These are phyloP conservation scores for Kodamaea fungicola DNA, from an alignment of 1,139 yeast species.

Conservation along the genomic window DNA sequence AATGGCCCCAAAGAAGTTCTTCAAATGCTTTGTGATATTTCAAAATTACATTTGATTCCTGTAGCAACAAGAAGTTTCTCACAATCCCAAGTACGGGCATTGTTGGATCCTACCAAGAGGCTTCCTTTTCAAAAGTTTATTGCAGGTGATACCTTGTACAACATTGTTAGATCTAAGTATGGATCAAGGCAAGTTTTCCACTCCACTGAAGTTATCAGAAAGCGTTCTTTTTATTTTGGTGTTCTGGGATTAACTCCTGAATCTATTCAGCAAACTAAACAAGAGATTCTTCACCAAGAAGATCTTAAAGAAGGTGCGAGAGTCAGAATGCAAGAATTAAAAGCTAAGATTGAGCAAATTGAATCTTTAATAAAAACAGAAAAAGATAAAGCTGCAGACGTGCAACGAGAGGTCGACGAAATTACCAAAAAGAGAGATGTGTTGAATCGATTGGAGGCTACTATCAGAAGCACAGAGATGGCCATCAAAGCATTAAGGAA, in stretches of 20 bases:
- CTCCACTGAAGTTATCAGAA: conserved; percentile 29
- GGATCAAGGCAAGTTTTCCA: conserved; percentile 52
- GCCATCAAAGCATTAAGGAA: conserved; percentile 23
- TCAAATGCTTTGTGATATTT: conserved; percentile 64
- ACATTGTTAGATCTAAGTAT: conserved; percentile 52
- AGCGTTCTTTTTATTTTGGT: conserved; percentile 35
- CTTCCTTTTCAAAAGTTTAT: conserved; percentile 54
- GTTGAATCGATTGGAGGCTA: conserved; percentile 10
- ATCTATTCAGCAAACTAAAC: conserved; percentile 20
- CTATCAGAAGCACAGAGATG: conserved; percentile 19
- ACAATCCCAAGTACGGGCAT: conserved; percentile 35
- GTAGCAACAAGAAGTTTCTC: conserved; percentile 46
- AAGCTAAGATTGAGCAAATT: conserved; percentile 8
- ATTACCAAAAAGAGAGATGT: conserved; percentile 10
- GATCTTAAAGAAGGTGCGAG: conserved; percentile 17
- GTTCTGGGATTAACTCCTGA: conserved; percentile 43
- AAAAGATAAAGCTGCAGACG: conserved; percentile 13
- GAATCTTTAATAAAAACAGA: conserved; percentile 7
- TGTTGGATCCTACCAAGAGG: conserved; percentile 33
- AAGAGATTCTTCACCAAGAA: conserved; percentile 17
- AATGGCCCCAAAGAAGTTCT: conserved; percentile 75
- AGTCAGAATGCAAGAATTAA: conserved; percentile 9
- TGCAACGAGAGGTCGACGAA: conserved; percentile 21
- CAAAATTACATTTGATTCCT: conserved; percentile 62
- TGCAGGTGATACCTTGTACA: conserved; percentile 54